Percentiles rank a stretch among this genome's conserved stretches.
Evolutionary conservation across 441 rosid genomes (phyloP).

Genomic region (Metrosideros polymorpha): DNA sequence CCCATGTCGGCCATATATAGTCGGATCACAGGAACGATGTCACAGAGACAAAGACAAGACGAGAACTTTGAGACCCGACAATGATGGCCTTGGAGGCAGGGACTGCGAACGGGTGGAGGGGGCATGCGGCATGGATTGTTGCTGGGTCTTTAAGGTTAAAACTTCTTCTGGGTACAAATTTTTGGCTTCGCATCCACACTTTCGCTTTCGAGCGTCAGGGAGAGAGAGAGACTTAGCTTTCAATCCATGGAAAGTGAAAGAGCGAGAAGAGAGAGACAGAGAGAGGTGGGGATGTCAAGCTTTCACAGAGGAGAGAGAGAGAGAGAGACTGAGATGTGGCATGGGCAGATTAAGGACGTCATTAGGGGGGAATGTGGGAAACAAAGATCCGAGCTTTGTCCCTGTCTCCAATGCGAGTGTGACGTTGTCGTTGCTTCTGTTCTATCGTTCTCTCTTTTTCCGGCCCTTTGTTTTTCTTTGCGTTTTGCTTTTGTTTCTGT

Average conservation of each 20-base stretch:
- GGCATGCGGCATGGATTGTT: constrained; percentile 24
- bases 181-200: constrained; percentile 45
- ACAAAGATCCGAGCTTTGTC: background rate
- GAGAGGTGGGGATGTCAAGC: background rate
- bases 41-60: constrained; percentile 6
- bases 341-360: background rate
- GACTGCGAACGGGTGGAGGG: constrained; percentile 14
- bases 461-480: background rate
- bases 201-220: constrained; percentile 8
- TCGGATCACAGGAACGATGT: background rate
- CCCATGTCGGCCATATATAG: constrained; percentile 26
- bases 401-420: background rate
- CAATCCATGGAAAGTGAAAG: constrained; percentile 48
- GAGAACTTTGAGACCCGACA: background rate
- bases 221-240: constrained; percentile 50
- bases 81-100: constrained; percentile 14
- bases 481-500: background rate
- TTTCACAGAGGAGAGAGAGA: background rate
- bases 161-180: constrained; percentile 15
- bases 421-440: background rate
- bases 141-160: constrained; percentile 65
- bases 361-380: background rate
- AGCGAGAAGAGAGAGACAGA: background rate
- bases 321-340: background rate
- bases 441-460: background rate